These are phyloP conservation scores for Testicularia cyperi DNA, from an alignment of 1,284 basidiomycete genomes.

Conservation along the genomic window DNA sequence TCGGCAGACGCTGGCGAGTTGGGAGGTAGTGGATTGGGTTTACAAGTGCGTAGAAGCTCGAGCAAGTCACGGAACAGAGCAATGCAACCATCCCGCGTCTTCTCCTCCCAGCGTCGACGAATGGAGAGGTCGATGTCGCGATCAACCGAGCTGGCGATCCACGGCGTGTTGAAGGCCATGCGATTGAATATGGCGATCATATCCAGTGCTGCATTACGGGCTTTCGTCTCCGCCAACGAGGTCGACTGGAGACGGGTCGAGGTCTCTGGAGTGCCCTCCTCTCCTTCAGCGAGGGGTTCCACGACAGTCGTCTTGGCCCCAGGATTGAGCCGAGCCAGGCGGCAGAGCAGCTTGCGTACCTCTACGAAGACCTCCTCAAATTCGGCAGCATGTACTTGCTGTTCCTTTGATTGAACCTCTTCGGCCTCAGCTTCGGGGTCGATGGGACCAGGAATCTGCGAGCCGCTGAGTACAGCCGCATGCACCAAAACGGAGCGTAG, in stretches of 20 bases:
- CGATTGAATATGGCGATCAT: constrained; percentile 55
- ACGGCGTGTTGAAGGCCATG: constrained; percentile 54
- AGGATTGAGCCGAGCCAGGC: constrained; percentile 16
- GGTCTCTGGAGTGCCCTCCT: too few relatives aligned
- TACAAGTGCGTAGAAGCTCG: constrained; percentile 41
- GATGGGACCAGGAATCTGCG: constrained; percentile 28
- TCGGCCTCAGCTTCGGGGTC: constrained; percentile 24
- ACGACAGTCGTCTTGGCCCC: constrained; percentile 11
- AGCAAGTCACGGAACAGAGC: constrained; percentile 53
- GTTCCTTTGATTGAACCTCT: constrained; percentile 1
- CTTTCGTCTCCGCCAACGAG: constrained; percentile 19
- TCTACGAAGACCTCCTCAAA: constrained; percentile 44
- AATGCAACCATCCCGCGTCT: constrained; percentile 43
- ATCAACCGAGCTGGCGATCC: constrained; percentile 40
- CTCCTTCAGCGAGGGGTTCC: constrained; percentile 1
- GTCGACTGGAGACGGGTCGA: neutral
- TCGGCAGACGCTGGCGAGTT: neutral
- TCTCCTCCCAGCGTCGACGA: constrained; percentile 30
- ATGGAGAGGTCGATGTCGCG: constrained; percentile 17
- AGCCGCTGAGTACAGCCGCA: constrained; percentile 46
- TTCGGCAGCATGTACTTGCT: constrained; percentile 5
- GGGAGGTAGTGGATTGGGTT: too few relatives aligned
- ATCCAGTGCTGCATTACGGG: constrained; percentile 46
- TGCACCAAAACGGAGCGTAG: constrained; percentile 49
- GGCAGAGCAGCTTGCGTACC: constrained; percentile 33